A percentile compares a stretch with the other conserved stretches of the same genome.
Conservation (phyloP, 2,329 filamentous ascomycete species). For the Trichoderma sp. region DNA sequence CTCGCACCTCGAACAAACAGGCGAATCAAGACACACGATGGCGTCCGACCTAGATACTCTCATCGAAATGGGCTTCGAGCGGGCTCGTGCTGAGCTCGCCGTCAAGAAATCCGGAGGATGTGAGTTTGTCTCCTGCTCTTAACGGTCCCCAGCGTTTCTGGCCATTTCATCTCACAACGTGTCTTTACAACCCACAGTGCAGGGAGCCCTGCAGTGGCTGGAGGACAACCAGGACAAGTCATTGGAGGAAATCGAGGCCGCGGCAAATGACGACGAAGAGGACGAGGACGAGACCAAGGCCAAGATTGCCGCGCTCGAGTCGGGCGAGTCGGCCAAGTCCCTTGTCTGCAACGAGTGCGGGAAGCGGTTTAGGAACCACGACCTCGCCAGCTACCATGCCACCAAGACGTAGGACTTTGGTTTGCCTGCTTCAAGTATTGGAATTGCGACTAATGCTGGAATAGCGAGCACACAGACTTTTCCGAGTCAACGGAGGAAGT, state of each 20-base stretch:
- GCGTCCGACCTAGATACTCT: slow-evolving; percentile 63
- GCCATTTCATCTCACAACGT: slow-evolving; percentile 18
- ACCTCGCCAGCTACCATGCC: slow-evolving; percentile 86
- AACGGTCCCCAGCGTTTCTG: background rate
- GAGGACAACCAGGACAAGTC: slow-evolving; percentile 88
- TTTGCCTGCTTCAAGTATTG: background rate
- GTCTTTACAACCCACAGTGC: slow-evolving; percentile 58
- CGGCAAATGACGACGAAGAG: slow-evolving; percentile 48
- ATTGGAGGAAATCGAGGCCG: slow-evolving; percentile 73
- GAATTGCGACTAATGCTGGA: background rate
- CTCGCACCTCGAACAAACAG: slow-evolving; percentile 2
- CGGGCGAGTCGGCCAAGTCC: slow-evolving; percentile 73
- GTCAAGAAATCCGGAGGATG: slow-evolving; percentile 80
- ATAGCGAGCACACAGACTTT: slow-evolving; percentile 83
- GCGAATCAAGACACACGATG: slow-evolving; percentile 36
- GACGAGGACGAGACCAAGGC: slow-evolving; percentile 54
- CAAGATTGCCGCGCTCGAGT: slow-evolving; percentile 66
- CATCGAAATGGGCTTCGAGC: slow-evolving; percentile 79
- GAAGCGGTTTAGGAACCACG: slow-evolving; percentile 82
- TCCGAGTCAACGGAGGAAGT: slow-evolving; percentile 92
- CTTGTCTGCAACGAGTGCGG: slow-evolving; percentile 93
- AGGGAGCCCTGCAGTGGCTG: slow-evolving; percentile 91
- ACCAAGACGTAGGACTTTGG: slow-evolving; percentile 68
- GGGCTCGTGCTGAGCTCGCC: slow-evolving; percentile 77
- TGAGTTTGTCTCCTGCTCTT: slow-evolving; percentile 48